These are phyloP conservation scores for Talaromyces liani DNA, from an alignment of 495 filamentous ascomycete species.

Conservation along the genomic window DNA sequence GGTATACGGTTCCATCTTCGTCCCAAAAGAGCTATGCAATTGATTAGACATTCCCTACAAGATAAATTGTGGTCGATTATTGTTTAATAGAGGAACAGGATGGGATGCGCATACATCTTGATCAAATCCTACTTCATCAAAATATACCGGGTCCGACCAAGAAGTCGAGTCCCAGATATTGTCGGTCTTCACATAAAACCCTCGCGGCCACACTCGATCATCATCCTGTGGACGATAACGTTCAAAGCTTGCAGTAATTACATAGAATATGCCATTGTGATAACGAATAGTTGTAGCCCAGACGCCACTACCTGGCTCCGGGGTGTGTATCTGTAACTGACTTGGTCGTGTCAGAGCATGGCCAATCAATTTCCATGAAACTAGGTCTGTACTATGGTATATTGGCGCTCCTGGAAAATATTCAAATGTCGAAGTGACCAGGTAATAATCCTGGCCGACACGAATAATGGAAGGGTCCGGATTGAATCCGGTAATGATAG, in stretches of 20 bases:
- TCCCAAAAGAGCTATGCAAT: constrained; percentile 31
- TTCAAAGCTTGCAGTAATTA: constrained; percentile 34
- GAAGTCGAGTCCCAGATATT: constrained; percentile 39
- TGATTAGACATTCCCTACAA: not conserved
- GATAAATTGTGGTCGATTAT: too few relatives aligned
- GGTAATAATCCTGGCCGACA: constrained; percentile 31
- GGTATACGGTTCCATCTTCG: constrained; percentile 30
- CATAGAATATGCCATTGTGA: constrained; percentile 30
- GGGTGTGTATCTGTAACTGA: constrained; percentile 55
- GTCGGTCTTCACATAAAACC: constrained; percentile 39
- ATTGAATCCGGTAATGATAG: constrained; percentile 35
- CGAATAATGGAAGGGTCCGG: constrained; percentile 35
- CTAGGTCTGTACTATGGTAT: constrained; percentile 38
- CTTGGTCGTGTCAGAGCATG: constrained; percentile 52
- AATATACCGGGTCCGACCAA: constrained; percentile 43
- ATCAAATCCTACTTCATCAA: constrained; percentile 41
- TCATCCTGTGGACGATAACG: constrained; percentile 35
- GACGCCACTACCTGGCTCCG: constrained; percentile 40
- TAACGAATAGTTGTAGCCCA: constrained; percentile 39
- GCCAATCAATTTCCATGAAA: constrained; percentile 39
- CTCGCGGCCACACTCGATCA: constrained; percentile 36
- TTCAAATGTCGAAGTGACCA: constrained; percentile 41
- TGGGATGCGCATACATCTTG: constrained; percentile 25
- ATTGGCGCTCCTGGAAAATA: constrained; percentile 41
- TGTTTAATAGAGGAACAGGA: too few relatives aligned